Conservation (phyloP, 345 rosid species). For the Hibiscus mutabilis region DNA sequence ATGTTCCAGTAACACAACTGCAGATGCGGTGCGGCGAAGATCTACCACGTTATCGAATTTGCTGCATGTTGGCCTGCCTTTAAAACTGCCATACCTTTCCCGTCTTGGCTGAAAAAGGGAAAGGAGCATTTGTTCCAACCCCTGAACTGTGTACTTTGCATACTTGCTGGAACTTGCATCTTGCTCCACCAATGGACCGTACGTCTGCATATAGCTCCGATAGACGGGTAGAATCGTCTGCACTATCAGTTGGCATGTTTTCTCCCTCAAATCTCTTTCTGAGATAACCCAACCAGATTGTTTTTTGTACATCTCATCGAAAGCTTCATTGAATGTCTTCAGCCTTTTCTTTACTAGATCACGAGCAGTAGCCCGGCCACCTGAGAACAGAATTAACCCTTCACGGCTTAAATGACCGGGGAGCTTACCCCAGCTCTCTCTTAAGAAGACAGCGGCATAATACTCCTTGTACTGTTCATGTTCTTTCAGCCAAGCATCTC, state of each 20-base stretch:
- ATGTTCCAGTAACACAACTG: slow-evolving; percentile 40
- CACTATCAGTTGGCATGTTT: slow-evolving; percentile 63
- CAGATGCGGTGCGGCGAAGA: slow-evolving; percentile 70
- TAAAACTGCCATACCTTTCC: slow-evolving; percentile 81
- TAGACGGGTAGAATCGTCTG: slow-evolving; percentile 84
- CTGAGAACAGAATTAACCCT: slow-evolving; percentile 92
- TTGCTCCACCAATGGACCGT: slow-evolving; percentile 90
- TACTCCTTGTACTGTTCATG: slow-evolving; percentile 82
- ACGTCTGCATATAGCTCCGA: slow-evolving; percentile 96
- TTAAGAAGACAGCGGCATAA: slow-evolving; percentile 51
- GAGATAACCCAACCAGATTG: slow-evolving; percentile 70
- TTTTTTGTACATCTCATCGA: slow-evolving; percentile 73
- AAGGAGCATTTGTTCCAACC: slow-evolving; percentile 71
- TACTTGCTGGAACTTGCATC: slow-evolving; percentile 80
- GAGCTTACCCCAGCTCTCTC: slow-evolving; percentile 91
- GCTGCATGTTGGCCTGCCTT: slow-evolving; percentile 49
- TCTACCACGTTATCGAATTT: slow-evolving; percentile 50
- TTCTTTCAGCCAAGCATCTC: slow-evolving; percentile 78
- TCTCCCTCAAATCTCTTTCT: slow-evolving; percentile 89
- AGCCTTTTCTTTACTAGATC: slow-evolving; percentile 96
- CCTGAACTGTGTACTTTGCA: slow-evolving; percentile 74
- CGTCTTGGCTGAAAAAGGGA: slow-evolving; percentile 80
- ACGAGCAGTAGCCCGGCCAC: slow-evolving; percentile 98
- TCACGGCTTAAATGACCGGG: slow-evolving; percentile 87
- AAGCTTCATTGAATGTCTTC: slow-evolving; percentile 77